Base-by-base conservation (phyloP, 2,329 filamentous ascomycete genomes). In the Phaeosphaeria sp. region DNA sequence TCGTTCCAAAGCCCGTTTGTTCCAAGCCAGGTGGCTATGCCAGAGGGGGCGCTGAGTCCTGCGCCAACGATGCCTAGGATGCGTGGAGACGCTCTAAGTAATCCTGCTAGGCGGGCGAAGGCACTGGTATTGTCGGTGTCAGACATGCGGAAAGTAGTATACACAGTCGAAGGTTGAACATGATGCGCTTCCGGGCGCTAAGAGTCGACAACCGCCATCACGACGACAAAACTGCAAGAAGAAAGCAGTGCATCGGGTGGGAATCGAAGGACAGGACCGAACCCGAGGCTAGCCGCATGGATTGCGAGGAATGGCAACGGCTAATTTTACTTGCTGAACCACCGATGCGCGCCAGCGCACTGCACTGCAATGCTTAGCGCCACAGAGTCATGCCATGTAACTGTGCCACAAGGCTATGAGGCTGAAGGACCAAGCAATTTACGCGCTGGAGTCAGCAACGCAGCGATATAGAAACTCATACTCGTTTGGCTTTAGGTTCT, bases 1-100 rank as follows among this genome's bases (percentile, higher is more conserved):
- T 55, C 27, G 49, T 57, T 59, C 53, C 53, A 59, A 18, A 57
- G 33, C 2, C 60, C 56, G n/a, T 45, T 50, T 20, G 51, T 44
- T 9, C 60, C 56, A 49, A 56, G 60, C 53, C 53, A 62, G 22
- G 60, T 62, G n/a, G 56, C 44, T 13, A 62, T 21, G n/a, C 60
- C 60, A 25, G 60, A 62, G 21, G 54, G 53, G 25, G 56, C 60
- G 40, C 56, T 59, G n/a, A 62, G 56, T 8, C 60, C 60, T 15
- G 60, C 60, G 43, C 60, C 60, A 17, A 59, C 54, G 7, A 59
- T 42, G 48, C 56, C 57, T 1, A 62, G 47, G 36, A 62, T 36
- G 2, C 56, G 59, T 15, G 50, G 27, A 53, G 59, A 62, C 30
- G 46, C 21, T 43, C 33, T 15, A 21, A 61, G 55, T 20, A 53